Evolutionary conservation across 2,329 filamentous ascomycete species (phyloP).

Genomic region (Helotiales sp.): DNA sequence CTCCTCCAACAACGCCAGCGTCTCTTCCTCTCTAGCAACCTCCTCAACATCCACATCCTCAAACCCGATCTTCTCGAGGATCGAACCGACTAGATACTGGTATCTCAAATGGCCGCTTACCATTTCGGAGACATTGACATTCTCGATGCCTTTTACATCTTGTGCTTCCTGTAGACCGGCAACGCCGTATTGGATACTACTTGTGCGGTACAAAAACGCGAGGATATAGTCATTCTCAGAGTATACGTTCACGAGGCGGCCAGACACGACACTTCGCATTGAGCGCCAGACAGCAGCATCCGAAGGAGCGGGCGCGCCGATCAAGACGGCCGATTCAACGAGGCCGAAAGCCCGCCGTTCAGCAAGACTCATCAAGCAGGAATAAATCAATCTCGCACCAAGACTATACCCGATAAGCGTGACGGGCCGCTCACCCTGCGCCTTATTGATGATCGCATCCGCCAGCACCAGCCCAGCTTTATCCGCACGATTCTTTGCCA

Average conservation of each 20-base stretch:
- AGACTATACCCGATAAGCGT: conserved; percentile 83
- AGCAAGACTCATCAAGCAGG: conserved; percentile 77
- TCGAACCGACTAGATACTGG: conserved; percentile 67
- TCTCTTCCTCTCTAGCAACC: conserved; percentile 52
- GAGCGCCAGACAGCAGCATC: conserved; percentile 74
- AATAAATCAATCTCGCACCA: conserved; percentile 81
- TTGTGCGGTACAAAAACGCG: conserved; percentile 84
- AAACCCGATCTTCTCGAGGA: conserved; percentile 70
- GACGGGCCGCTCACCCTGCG: conserved; percentile 81
- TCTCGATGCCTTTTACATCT: conserved; percentile 69
- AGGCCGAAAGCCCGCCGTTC: conserved; percentile 82
- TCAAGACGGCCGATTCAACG: conserved; percentile 80
- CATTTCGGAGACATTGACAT: conserved; percentile 63
- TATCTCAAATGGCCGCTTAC: conserved; percentile 75
- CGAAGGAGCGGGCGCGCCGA: conserved; percentile 80
- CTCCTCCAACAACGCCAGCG: conserved; percentile 49
- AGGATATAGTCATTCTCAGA: conserved; percentile 87
- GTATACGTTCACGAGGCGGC: conserved; percentile 85
- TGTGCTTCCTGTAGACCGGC: conserved; percentile 80
- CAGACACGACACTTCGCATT: conserved; percentile 78
- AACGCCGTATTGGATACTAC: conserved; percentile 80
- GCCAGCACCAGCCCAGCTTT: conserved; percentile 82
- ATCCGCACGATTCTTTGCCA: conserved; percentile 76
- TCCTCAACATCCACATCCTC: conserved; percentile 54
- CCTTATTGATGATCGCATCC: conserved; percentile 80